Percentiles rank a stretch among this genome's conserved stretches.
Conservation (phyloP, 768 basidiomycete genomes). For the Rhodotorula taiwanensis region DNA sequence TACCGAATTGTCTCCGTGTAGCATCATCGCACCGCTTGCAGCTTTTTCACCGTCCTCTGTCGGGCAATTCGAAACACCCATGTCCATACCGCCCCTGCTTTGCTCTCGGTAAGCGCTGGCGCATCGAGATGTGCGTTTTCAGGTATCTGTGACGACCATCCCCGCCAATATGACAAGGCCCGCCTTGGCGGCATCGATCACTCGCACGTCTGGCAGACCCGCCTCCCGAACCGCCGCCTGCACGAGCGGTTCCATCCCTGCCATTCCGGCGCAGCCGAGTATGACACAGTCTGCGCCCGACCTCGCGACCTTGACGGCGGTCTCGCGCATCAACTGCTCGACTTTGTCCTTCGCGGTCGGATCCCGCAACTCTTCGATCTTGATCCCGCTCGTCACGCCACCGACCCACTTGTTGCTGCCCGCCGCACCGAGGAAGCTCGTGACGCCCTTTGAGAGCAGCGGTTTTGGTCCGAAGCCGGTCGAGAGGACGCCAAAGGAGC, state of each 20-base stretch:
- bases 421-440: slow-evolving; percentile 30
- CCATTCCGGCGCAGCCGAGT: slow-evolving; percentile 36
- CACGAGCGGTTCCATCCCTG: slow-evolving; percentile 32
- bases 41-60: too few species aligned
- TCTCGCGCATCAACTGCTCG: slow-evolving; percentile 26
- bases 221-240: slow-evolving; percentile 23
- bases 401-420: slow-evolving; percentile 32
- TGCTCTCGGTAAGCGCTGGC: too few species aligned
- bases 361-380: slow-evolving; percentile 27
- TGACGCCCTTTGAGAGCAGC: slow-evolving; percentile 29
- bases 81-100: too few species aligned
- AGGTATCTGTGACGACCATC: slow-evolving; percentile 21
- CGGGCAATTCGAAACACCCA: too few species aligned
- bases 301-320: slow-evolving; percentile 17
- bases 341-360: slow-evolving; percentile 14
- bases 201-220: slow-evolving; percentile 29
- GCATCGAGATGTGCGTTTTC: too few species aligned
- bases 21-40: too few species aligned
- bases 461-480: slow-evolving; percentile 33
- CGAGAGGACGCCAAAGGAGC: slow-evolving; percentile 33
- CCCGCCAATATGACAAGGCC: slow-evolving; percentile 26
- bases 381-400: slow-evolving; percentile 23
- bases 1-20: too few species aligned
- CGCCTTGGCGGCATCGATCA: slow-evolving; percentile 26
- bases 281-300: slow-evolving; percentile 32